phyloP scores from a whole-genome alignment of 2,329 filamentous ascomycete genomes.

The Lasiodiplodia sp. region DNA sequence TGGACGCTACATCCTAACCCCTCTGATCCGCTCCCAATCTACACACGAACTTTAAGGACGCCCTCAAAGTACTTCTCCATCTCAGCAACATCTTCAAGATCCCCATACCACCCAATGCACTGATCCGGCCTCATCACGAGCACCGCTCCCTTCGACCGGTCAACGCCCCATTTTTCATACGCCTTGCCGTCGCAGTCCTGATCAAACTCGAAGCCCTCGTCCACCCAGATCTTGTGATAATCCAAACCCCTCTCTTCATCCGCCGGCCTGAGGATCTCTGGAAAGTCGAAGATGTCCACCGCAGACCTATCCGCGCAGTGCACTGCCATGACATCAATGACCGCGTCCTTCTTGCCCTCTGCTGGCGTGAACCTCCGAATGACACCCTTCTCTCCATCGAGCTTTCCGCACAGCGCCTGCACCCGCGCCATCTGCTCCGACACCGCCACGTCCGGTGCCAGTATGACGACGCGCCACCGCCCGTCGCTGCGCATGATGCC shows the following conservation, averaged over 20 bases:
- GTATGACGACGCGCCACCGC: not conserved
- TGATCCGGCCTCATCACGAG: conserved; percentile 19
- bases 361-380: not conserved
- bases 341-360: not conserved
- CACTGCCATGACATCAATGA: not conserved
- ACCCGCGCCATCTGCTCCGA: not conserved
- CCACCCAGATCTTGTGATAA: conserved; percentile 1
- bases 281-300: conserved; percentile 3
- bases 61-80: conserved; percentile 5
- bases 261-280: not conserved
- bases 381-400: not conserved
- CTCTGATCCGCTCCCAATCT: not conserved
- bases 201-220: conserved; percentile 14
- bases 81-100: conserved; percentile 8
- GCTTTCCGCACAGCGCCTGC: not conserved
- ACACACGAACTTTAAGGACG: not conserved
- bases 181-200: conserved; percentile 3
- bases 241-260: not conserved
- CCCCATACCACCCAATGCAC: conserved; percentile 12
- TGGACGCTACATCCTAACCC: too few species aligned
- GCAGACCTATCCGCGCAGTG: not conserved
- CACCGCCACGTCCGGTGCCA: not conserved
- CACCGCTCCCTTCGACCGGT: not conserved
- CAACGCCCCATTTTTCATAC: conserved; percentile 3
- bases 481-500: not conserved